A percentile compares a stretch with the other conserved stretches of the same genome.
phyloP scores from a whole-genome alignment of 73 alveolate genomes.

The Paramecium primaurelia region DNA sequence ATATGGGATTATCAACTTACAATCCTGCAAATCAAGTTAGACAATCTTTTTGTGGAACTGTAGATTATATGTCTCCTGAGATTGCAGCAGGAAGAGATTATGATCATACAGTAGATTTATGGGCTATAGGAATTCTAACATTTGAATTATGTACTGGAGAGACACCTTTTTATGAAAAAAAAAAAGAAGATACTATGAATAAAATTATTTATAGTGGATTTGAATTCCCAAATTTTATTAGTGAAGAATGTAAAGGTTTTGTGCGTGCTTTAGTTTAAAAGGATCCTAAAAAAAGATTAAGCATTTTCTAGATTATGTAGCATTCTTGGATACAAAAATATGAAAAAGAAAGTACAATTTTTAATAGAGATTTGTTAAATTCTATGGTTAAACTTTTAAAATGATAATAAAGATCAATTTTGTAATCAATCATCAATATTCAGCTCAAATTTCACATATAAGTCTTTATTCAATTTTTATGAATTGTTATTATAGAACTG shows the following conservation, averaged over 20 bases:
- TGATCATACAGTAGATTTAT: constrained; percentile 85
- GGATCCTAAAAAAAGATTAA: constrained; percentile 49
- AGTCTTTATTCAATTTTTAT: neutral
- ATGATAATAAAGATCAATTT: neutral
- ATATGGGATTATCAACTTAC: constrained; percentile 55
- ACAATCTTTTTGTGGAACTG: constrained; percentile 94
- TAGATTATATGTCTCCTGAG: constrained; percentile 95
- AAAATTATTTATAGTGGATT: constrained; percentile 6
- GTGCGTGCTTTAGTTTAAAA: constrained; percentile 12
- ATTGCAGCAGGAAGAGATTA: constrained; percentile 80
- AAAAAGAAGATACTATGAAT: constrained; percentile 44
- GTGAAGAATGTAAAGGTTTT: constrained; percentile 51
- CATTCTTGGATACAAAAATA: constrained; percentile 60
- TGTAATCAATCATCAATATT: neutral
- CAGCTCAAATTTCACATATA: neutral
- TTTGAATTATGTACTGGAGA: constrained; percentile 65
- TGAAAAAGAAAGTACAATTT: neutral
- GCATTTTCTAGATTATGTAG: constrained; percentile 13
- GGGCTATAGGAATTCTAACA: constrained; percentile 86
- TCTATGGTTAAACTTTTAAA: constrained; percentile 17
- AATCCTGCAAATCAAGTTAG: constrained; percentile 66
- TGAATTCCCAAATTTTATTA: neutral
- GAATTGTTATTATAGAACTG: neutral
- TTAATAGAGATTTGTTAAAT: constrained; percentile 33
- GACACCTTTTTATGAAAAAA: constrained; percentile 60